Conservation (phyloP, 805 yeast genomes). For the Geotrichum ghanense region DNA sequence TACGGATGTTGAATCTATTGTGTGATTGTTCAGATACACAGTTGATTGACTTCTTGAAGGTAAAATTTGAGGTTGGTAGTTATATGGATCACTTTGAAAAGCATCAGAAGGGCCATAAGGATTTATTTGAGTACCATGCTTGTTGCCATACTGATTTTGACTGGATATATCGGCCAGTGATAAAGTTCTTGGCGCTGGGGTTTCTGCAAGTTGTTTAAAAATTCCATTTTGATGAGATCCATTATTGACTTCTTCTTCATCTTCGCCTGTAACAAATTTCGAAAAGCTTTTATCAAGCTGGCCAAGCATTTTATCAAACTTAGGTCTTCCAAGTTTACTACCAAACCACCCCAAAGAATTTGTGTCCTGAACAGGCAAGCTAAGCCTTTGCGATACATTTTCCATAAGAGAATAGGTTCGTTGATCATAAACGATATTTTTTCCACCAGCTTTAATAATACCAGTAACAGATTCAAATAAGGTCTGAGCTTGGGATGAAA, state of each 20-base stretch:
- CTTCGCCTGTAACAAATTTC: conserved; percentile 71
- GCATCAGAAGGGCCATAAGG: not conserved
- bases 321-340: conserved; percentile 31
- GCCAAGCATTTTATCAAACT: conserved; percentile 77
- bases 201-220: conserved; percentile 20
- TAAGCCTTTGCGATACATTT: conserved; percentile 32
- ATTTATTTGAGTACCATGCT: too few relatives aligned
- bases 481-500: conserved; percentile 44
- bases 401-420: conserved; percentile 31
- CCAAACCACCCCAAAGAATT: conserved; percentile 61
- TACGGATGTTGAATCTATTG: not conserved
- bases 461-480: conserved; percentile 44
- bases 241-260: conserved; percentile 35
- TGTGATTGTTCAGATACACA: not conserved
- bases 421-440: conserved; percentile 9
- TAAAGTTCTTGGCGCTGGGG: conserved; percentile 10
- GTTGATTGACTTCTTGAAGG: conserved; percentile 1
- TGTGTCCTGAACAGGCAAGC: conserved; percentile 15
- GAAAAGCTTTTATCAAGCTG: conserved; percentile 70
- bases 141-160: too few relatives aligned
- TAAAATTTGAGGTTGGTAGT: not conserved
- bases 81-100: not conserved
- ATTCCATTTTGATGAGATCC: conserved; percentile 14
- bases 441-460: conserved; percentile 30
- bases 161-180: too few relatives aligned